Base-by-base conservation (phyloP, 2,329 filamentous ascomycete species). In the Escovopsis sp. region DNA sequence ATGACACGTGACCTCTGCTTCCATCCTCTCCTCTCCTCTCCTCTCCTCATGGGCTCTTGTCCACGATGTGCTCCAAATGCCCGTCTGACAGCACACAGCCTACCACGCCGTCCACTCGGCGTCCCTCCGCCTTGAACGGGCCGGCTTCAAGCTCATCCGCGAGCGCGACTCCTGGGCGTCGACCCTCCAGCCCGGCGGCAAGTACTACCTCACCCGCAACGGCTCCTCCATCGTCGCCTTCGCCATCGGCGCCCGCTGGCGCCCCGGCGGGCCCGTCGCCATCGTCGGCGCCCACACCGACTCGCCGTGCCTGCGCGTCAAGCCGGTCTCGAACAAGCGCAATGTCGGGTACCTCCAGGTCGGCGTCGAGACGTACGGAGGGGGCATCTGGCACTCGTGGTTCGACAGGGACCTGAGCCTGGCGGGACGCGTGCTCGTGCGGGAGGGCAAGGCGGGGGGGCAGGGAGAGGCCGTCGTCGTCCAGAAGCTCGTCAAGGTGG, bases 201-300 rank as follows among this genome's bases (percentile, higher is more conserved):
- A 92, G 61, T 96, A 96, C 68, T 94, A 87, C 62, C 73, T 94
- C 50, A 96, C 88, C 33, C 80, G 88, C 45, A 96, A 96, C 62
- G 79, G 74, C 39, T 93, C 86, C 18, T 92, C 88, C 33, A 82
- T 96, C 44, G 75, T 94, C 39, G 87, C 87, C 43, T 96, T 96
- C 59, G 82, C 84, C 42, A 79, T 96, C 50, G 88, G 88, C 51
- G 73, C 76, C 50, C 79, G 82, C 63, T 98, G 88, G 88, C 79
- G 79, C 53, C 76, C 88, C 2, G 88, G 88, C 31, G 93, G 93
- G 56, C 79, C 87, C 8, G 78, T 94, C 43, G 71, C 83, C 55
- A 94, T 96, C 73, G 76, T 98, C 41, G 90, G 88, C 47, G 87
- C 90, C 27, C 88, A 98, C 60, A 96, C 90, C 39, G 90, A 98